Evolutionary conservation across 371 early-diverging fungal genomes (phyloP).

Genomic region (Saksenaea oblongispora): DNA sequence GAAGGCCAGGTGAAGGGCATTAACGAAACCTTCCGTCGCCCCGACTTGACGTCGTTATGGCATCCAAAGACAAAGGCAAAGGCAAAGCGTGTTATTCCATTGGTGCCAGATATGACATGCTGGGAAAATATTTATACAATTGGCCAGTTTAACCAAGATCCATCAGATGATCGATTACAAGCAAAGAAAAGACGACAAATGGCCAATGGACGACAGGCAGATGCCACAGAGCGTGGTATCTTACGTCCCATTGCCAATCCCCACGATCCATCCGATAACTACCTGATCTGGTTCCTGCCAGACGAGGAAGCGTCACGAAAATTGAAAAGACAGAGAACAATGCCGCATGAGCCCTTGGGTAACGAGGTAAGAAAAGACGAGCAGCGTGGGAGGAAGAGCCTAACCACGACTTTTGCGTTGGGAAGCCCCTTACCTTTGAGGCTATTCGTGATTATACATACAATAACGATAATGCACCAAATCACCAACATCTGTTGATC

Average conservation of each 20-base stretch:
- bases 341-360: slow-evolving; percentile 18
- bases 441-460: slow-evolving; percentile 48
- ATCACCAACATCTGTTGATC: slow-evolving; percentile 30
- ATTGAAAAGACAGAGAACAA: slow-evolving; percentile 34
- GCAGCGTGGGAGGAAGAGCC: slow-evolving; percentile 3
- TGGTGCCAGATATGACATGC: slow-evolving; percentile 74
- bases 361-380: slow-evolving; percentile 13
- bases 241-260: slow-evolving; percentile 59
- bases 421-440: slow-evolving; percentile 33
- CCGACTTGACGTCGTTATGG: slow-evolving; percentile 51
- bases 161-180: slow-evolving; percentile 53
- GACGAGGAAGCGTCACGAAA: slow-evolving; percentile 33
- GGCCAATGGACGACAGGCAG: slow-evolving; percentile 14
- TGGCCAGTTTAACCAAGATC: slow-evolving; percentile 73
- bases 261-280: slow-evolving; percentile 52
- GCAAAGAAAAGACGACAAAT: slow-evolving; percentile 21
- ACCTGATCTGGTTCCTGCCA: slow-evolving; percentile 52
- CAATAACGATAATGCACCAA: slow-evolving; percentile 32
- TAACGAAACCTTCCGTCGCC: slow-evolving; percentile 69
- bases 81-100: slow-evolving; percentile 75
- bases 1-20: slow-evolving; percentile 72
- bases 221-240: slow-evolving; percentile 60
- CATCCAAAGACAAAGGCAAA: slow-evolving; percentile 77
- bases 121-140: slow-evolving; percentile 71
- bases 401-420: background rate